A percentile compares a stretch with the other conserved stretches of the same genome.
Conservation (phyloP, 345 rosid genomes). For the Microcos paniculata region DNA sequence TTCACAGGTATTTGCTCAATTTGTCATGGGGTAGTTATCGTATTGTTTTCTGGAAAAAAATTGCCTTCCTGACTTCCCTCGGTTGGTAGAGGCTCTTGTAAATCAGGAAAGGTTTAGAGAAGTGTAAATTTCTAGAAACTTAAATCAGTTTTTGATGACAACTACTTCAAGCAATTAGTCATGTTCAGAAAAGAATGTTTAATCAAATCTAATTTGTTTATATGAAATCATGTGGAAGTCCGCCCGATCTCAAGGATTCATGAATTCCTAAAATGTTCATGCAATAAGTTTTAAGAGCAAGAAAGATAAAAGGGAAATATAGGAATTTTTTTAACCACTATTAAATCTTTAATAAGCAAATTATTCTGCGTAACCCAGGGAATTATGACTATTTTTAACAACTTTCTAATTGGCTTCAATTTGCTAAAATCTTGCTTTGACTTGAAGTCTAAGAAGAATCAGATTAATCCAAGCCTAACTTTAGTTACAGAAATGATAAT, state of each 20-base stretch:
- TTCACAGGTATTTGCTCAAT: constrained; percentile 62
- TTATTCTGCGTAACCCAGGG: neutral
- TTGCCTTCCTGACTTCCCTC: neutral
- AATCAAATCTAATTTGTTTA: neutral
- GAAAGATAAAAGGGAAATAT: neutral
- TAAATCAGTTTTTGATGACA: neutral
- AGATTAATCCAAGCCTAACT: neutral
- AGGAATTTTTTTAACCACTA: neutral
- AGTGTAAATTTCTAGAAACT: neutral
- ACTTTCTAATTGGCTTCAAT: neutral
- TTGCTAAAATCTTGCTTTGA: constrained; percentile 1
- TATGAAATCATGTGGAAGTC: neutral
- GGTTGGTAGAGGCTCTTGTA: neutral
- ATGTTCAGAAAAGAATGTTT: neutral
- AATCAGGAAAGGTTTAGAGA: neutral
- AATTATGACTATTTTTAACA: neutral
- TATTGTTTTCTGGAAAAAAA: neutral
- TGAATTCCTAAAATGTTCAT: neutral
- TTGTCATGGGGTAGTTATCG: neutral
- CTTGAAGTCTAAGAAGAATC: neutral
- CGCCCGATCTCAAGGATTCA: neutral
- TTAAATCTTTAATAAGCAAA: neutral
- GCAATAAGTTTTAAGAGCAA: neutral
- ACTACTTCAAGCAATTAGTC: neutral
- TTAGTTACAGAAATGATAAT: neutral